Conservation (phyloP, 75 land plant genomes). For the Pinus taeda region DNA sequence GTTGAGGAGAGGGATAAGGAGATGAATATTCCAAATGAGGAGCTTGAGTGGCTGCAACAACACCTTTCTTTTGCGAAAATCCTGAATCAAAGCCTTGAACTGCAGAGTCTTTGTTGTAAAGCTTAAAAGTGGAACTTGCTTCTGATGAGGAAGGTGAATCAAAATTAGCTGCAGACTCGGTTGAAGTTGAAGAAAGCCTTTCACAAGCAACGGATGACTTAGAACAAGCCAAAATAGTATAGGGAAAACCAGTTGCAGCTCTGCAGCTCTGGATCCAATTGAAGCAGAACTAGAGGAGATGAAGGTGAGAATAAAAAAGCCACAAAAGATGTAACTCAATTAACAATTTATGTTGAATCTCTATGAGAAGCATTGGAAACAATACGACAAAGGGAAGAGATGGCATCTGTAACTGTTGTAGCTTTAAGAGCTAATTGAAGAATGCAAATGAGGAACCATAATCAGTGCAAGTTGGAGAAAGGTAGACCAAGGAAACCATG, state of each 20-base stretch:
- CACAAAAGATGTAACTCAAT: no score
- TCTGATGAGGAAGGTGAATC: constrained; percentile 38
- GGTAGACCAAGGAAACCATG: constrained; percentile 58
- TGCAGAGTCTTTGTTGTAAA: constrained; percentile 33
- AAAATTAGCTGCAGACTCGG: constrained; percentile 18
- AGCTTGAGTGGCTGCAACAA: constrained; percentile 43
- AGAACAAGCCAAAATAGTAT: constrained; percentile 23
- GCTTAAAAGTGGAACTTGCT: constrained; percentile 21
- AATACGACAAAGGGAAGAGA: constrained; percentile 51
- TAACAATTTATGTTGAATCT: no score
- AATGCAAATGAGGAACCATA: constrained; percentile 37
- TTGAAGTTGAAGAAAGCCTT: constrained; percentile 14
- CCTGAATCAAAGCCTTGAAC: constrained; percentile 43
- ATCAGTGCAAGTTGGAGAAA: constrained; percentile 32
- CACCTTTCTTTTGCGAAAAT: constrained; percentile 38
- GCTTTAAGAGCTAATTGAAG: constrained; percentile 19
- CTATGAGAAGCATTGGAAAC: constrained; percentile 21
- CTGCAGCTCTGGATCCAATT: constrained; percentile 24
- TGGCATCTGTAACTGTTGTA: constrained; percentile 35
- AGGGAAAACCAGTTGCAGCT: constrained; percentile 20
- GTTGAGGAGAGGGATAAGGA: constrained; percentile 15
- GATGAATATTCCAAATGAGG: constrained; percentile 47
- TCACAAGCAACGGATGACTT: background rate
- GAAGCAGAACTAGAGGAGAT: constrained; percentile 50
- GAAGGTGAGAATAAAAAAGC: constrained; percentile 42